Base-by-base conservation (phyloP, 2,329 filamentous ascomycete genomes). In the Zasmidium angulare region DNA sequence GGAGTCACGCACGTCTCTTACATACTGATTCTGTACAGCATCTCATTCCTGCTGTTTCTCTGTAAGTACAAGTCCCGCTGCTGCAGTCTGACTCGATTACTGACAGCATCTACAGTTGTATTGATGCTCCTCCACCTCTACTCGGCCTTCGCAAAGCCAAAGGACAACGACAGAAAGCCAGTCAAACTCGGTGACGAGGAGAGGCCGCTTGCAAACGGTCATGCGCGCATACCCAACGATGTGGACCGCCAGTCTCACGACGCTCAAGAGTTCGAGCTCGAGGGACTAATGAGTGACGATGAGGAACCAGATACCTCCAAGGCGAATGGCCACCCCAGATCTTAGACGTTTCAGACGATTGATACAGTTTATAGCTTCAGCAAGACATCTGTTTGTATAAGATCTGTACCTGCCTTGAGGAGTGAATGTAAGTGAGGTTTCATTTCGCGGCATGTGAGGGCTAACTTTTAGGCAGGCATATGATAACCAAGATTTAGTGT, bases 181-280 rank as follows among this genome's bases (percentile, higher is more conserved):
- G 72, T 55, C 72, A 79, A 63, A 68, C 72, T 53, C 60, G 69
- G 62, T 48, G 68, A 70, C 55, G 68, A 67, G 14, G 58, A 74
- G 60, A 26, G 64, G 47, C 64, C 66, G 22, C 61, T 24, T 52
- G 23, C 58, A 55, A 82, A 82, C 63, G 79, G 80, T 17, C 79
- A 82, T 62, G 73, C 75, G 72, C 66, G 75, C 65, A 47, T 71
- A 72, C 79, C 74, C 10, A 69, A 63, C 47, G 66, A 65, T 1
- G 54, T 63, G n/a, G 84, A 85, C 22, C 78, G 81, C 11, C 85
- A 85, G 61, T 80, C 93, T 40, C 82, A 85, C 26, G 93, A 96
- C 71, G 93, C 90, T 0, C 89, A 97, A 72, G 92, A 96, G 68
- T 99, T 96, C 73, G 95, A 98, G 76, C 82, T 99, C 1, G 91